phyloP scores from a whole-genome alignment of 768 basidiomycete genomes.

The Paxillus rubicundulus region DNA sequence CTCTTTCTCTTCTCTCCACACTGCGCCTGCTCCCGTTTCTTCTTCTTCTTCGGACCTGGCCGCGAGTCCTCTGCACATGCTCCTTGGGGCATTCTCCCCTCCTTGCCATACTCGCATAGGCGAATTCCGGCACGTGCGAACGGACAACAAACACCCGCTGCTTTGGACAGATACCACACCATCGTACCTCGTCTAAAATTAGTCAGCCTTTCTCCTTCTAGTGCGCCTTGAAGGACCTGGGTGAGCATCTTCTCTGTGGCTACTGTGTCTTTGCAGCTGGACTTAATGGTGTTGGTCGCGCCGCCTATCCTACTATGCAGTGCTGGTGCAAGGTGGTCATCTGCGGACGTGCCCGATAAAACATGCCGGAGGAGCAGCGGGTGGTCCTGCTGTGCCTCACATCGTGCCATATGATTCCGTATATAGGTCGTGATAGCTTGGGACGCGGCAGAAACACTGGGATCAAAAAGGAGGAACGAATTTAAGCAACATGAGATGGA shows the following conservation, averaged over 20 bases:
- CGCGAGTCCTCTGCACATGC: conserved; percentile 24
- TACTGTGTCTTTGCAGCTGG: conserved; percentile 10
- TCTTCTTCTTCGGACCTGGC: conserved; percentile 48
- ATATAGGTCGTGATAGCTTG: conserved; percentile 86
- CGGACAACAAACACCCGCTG: conserved; percentile 73
- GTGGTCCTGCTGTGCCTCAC: conserved; percentile 67
- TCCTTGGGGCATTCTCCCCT: conserved; percentile 36
- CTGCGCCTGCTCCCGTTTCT: conserved; percentile 30
- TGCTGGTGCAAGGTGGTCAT: conserved; percentile 73
- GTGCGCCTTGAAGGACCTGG: conserved; percentile 2
- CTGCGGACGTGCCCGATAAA: conserved; percentile 66
- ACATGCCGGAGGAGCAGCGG: conserved; percentile 71
- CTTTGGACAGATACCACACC: conserved; percentile 78
- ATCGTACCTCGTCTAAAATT: conserved; percentile 78
- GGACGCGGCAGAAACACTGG: conserved; percentile 71
- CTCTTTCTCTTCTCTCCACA: conserved; percentile 49
- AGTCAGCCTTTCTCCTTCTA: conserved; percentile 44
- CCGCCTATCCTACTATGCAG: conserved; percentile 70
- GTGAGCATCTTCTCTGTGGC: conserved; percentile 26
- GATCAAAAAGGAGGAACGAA: not conserved
- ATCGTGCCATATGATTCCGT: conserved; percentile 68
- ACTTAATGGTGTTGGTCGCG: conserved; percentile 44
- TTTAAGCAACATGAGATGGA: conserved; percentile 15
- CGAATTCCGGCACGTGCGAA: conserved; percentile 73
- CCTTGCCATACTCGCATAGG: conserved; percentile 63